Base-by-base conservation (phyloP, 306 rosid genomes). In the Fragaria ananassa region DNA sequence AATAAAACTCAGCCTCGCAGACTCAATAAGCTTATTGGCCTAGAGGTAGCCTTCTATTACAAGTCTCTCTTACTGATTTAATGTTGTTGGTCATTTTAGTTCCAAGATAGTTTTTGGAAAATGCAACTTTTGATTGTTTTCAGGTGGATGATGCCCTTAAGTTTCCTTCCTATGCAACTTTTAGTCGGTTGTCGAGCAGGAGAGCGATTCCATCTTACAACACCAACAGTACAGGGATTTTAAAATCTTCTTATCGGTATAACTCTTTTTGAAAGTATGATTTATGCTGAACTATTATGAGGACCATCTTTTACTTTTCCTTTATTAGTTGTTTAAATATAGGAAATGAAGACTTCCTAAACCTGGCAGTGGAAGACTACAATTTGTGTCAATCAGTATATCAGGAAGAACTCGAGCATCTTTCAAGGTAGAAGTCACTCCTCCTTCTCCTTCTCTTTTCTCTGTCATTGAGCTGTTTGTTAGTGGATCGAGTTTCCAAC, bases 361-460 rank as follows among this genome's bases (percentile, higher is more conserved):
- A 86, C 70, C 80, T 92, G 42, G 98, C 97, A 18, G 89, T 82
- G 47, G 96, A 83, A 74, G 97, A 94, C 88, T 94, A 85, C 89
- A 94, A 92, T 70, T 70, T 53, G 13, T 87, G 96, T 83, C 97
- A 87, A 81, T 79, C 85, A 34, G 74, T 82, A 66, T 91, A 94
- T 29, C 81, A 6, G 0, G 71, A 89, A 74, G 97, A 94, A 86
- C 85, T 85, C 62, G 73, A 86, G 66, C 86, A 75, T 66, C 86
- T 94, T 44, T 65, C 87, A 54, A 89, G 91, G 98, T 90, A 66
- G 39, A 39, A 34, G 75, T 68, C 19, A 46, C 49, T 21, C 6
- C 54, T 25, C 34, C 35, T 12, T 17, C 63, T 57, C 31, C 21
- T n/a, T n/a, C n/a, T 80, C 27, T 15, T 45, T 17, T 68, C 7